Conservation (phyloP, 495 filamentous ascomycete genomes). For the Penicillium diatomitis region DNA sequence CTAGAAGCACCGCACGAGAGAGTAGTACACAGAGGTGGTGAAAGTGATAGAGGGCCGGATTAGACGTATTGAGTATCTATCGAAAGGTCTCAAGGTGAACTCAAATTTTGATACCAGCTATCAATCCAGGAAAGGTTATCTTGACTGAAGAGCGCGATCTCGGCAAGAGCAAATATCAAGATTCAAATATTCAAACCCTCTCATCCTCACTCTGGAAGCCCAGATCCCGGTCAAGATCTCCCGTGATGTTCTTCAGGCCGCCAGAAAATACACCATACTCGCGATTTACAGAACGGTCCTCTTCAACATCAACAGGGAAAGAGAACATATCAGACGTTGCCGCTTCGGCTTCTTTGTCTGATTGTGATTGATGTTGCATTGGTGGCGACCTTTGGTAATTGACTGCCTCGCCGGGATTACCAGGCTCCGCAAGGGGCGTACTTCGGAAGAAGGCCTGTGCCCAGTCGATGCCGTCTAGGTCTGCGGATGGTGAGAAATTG, state of each 20-base stretch:
- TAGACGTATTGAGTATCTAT: too few species aligned
- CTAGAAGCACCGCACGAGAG: too few species aligned
- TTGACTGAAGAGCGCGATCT: too few species aligned
- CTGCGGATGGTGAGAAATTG: slow-evolving; percentile 5
- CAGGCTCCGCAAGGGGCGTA: slow-evolving; percentile 5
- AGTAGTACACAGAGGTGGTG: too few species aligned
- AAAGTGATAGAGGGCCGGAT: too few species aligned
- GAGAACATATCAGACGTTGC: slow-evolving; percentile 8
- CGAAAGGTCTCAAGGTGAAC: too few species aligned
- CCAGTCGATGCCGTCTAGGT: slow-evolving; percentile 26
- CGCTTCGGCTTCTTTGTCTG: background rate
- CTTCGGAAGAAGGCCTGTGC: slow-evolving; percentile 26
- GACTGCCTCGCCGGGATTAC: background rate
- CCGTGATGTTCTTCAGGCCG: slow-evolving; percentile 24
- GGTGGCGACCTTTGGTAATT: background rate
- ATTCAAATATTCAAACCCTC: slow-evolving; percentile 18
- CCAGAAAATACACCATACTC: background rate
- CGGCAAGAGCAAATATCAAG: background rate
- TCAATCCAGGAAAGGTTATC: too few species aligned
- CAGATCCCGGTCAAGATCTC: slow-evolving; percentile 36
- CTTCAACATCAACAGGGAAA: slow-evolving; percentile 19
- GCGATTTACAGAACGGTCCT: slow-evolving; percentile 7
- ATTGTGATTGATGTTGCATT: slow-evolving; percentile 3
- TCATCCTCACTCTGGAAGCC: slow-evolving; percentile 29
- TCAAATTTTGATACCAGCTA: too few species aligned